A percentile compares a stretch with the other conserved stretches of the same genome.
phyloP scores from a whole-genome alignment of 306 rosid genomes.

The Oxytropis ochrocephala region DNA sequence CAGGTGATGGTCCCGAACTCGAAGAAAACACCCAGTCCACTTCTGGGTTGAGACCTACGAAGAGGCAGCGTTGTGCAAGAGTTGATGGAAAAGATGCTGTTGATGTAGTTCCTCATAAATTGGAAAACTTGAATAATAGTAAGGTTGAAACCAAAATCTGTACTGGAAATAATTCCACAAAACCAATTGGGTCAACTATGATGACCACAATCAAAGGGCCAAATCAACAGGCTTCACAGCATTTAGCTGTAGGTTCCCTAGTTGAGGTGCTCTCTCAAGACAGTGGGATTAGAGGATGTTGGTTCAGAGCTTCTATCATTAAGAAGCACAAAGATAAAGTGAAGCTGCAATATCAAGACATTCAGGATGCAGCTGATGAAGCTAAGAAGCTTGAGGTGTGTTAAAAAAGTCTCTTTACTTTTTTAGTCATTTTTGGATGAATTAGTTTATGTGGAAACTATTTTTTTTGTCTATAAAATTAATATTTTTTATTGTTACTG shows the following conservation, averaged over 20 bases:
- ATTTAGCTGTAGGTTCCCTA: conserved; percentile 43
- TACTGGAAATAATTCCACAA: conserved; percentile 14
- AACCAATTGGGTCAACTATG: conserved; percentile 8
- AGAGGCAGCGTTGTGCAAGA: conserved; percentile 37
- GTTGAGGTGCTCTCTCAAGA: conserved; percentile 88
- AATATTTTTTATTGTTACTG: not conserved
- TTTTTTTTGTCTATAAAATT: not conserved
- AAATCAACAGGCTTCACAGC: conserved; percentile 11
- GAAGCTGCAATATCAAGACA: conserved; percentile 70
- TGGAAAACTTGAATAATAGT: not conserved
- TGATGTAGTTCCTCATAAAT: conserved; percentile 6
- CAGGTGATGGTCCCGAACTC: conserved; percentile 27
- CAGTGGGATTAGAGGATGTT: conserved; percentile 88
- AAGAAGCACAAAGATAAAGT: conserved; percentile 62
- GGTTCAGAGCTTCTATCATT: conserved; percentile 73
- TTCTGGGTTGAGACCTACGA: conserved; percentile 46
- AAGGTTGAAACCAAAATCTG: conserved; percentile 17
- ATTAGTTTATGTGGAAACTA: not conserved
- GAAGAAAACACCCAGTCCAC: conserved; percentile 32
- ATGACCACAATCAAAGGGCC: conserved; percentile 14
- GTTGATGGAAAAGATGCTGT: conserved; percentile 22
- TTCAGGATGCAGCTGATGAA: conserved; percentile 72
- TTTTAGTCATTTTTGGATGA: not conserved
- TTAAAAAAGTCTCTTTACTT: not conserved
- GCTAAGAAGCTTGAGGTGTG: conserved; percentile 68